Evolutionary conservation across 345 rosid genomes (phyloP), one percentile per base, ranked within the genome.

Genomic region (Populus simonii): DNA sequence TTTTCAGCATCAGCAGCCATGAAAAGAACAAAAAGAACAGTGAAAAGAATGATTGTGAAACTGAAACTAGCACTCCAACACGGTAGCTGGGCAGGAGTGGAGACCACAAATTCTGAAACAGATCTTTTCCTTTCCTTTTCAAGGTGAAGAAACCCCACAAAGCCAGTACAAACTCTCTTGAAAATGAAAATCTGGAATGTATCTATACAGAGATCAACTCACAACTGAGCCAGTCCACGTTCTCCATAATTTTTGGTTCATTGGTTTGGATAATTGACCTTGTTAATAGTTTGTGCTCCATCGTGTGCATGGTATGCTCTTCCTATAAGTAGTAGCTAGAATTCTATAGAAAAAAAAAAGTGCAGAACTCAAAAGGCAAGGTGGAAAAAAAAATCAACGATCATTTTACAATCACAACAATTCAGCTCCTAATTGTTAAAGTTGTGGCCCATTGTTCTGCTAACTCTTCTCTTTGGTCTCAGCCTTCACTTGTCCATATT

Each of bases 341-440:
- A 55, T 55, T 55, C 62, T 55, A 22, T n/a, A 55, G 9, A 55
- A 57, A 27, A 12, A 25, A 12, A 31, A 16, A 6, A 15, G 15
- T 61, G 75, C 82, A 76, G 6, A 74, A 23, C n/a, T 17, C 65
- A 29, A 27, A 7, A 70, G 39, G 51, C 73, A 13, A 47, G 17
- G 29, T 66, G 23, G 35, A 15, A 15, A 35, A 66, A 63, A 33
- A 74, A 59, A 39, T 53, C 53, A 45, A 66, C 38, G 57, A 61
- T 45, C 82, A 86, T 72, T 43, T 53, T 72, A 79, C 83, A 77
- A 59, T 63, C 81, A 71, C 65, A 68, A 36, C 17, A 70, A 66
- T 41, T 43, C 57, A 59, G 22, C 66, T 80, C 45, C 74, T 55
- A 59, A 57, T 47, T 29, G 67, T n/a, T 18, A 65, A 74, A 74